Percentiles rank a stretch among this genome's conserved stretches.
phyloP scores from a whole-genome alignment of 2,329 filamentous ascomycete species.

The Nigrograna mackinnonii region DNA sequence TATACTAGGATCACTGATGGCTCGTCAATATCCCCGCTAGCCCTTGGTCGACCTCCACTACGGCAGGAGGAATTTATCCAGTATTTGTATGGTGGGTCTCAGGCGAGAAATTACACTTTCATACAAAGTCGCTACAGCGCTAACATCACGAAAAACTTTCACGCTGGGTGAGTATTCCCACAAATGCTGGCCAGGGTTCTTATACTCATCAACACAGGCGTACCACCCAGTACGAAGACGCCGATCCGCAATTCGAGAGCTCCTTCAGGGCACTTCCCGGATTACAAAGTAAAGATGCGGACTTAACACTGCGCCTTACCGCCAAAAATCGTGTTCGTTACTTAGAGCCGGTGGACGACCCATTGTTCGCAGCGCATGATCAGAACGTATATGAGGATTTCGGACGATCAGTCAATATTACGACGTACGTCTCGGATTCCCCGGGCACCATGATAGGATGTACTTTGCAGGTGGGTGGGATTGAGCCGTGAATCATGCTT shows the following conservation, averaged over 20 bases:
- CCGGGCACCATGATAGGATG: background rate
- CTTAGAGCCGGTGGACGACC: conserved; percentile 7
- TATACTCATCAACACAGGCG: background rate
- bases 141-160: background rate
- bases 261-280: conserved; percentile 1
- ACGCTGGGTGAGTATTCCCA: background rate
- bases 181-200: background rate
- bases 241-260: no score
- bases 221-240: no score
- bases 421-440: background rate
- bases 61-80: background rate
- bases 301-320: conserved; percentile 1
- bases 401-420: background rate
- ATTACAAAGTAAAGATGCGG: conserved; percentile 5
- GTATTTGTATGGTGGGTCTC: background rate
- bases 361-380: conserved; percentile 8
- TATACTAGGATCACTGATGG: background rate
- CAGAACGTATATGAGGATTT: background rate
- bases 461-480: background rate
- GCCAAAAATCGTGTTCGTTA: conserved; percentile 4
- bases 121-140: background rate
- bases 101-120: background rate
- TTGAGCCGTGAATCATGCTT: background rate
- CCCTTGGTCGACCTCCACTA: background rate
- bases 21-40: background rate